phyloP scores from a whole-genome alignment of 140 eudicot species.

The Oenanthe javanica region DNA sequence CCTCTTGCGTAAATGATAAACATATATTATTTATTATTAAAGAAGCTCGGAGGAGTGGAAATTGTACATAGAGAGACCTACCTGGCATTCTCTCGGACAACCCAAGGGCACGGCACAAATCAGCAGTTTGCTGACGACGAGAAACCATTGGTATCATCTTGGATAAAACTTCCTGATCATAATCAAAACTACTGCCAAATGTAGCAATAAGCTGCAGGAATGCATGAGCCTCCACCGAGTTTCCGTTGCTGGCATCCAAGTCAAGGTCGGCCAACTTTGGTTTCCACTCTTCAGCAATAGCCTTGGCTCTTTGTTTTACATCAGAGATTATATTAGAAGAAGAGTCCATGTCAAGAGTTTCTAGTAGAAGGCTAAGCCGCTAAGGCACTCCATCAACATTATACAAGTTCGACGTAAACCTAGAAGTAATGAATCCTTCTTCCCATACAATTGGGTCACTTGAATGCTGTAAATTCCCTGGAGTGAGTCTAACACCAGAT shows the following conservation, averaged over 20 bases:
- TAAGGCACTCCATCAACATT: slow-evolving; percentile 92
- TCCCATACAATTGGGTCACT: slow-evolving; percentile 41
- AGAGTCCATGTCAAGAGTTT: slow-evolving; percentile 33
- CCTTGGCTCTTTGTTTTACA: slow-evolving; percentile 73
- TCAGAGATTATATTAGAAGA: slow-evolving; percentile 47
- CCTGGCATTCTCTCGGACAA: slow-evolving; percentile 89
- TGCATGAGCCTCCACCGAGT: slow-evolving; percentile 98
- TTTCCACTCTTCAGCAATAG: slow-evolving; percentile 93
- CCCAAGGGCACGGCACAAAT: slow-evolving; percentile 82
- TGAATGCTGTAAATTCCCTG: slow-evolving; percentile 56
- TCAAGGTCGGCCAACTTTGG: slow-evolving; percentile 86
- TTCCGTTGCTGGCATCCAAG: slow-evolving; percentile 84
- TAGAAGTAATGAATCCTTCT: slow-evolving; percentile 73
- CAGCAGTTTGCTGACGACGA: slow-evolving; percentile 88
- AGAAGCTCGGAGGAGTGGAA: neutral
- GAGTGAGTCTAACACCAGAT: slow-evolving; percentile 79
- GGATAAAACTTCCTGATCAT: slow-evolving; percentile 56
- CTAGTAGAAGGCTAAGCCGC: slow-evolving; percentile 28
- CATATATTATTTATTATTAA: neutral
- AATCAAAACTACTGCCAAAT: slow-evolving; percentile 58
- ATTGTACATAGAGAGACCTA: slow-evolving; percentile 12
- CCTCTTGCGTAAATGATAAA: neutral
- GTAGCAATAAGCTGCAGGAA: slow-evolving; percentile 82
- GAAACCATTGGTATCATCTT: slow-evolving; percentile 84
- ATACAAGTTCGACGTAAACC: slow-evolving; percentile 89